Base-by-base conservation (phyloP, 805 yeast genomes). In the Nakazawaea pomicola region DNA sequence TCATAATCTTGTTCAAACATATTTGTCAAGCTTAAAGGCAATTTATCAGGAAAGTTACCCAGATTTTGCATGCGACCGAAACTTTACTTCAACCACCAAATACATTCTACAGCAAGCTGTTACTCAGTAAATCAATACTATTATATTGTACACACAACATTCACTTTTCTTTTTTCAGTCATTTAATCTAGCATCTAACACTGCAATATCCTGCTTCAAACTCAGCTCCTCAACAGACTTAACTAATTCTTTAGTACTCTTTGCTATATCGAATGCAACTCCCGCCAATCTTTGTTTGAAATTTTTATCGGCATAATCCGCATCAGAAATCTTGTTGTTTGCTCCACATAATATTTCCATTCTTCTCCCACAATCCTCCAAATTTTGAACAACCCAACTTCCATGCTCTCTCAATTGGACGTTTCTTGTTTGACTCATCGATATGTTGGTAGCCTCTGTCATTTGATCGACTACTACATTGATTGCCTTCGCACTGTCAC, bases 181-280 rank as follows among this genome's bases (percentile, higher is more conserved):
- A 16, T 25, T 24, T 15, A 80, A 57, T 50, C 83, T 74, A 10
- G 87, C 79, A 61, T 88, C 90, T 50, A 88, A 70, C 49, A 81
- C 80, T 4, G 80, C 89, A 52, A 90, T 84, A 53, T 89, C 96
- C 50, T 83, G 90, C 54, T 83, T 83, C 53, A 90, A 67, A 55
- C 90, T 83, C 18, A 95, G 95, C 57, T 90, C 97, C 58, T 91
- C 97, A 4, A 91, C 96, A 1, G 95, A 86, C 65, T 90, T 90
- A 16, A 91, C 98, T 56, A 91, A 72, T 61, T 91, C 98, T 60
- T 90, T 91, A 4, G 97, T 91, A 60, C 95, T 84, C 62, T 91
- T 89, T 18, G 97, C 97, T 64, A 91, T 86, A 59, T 91, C 98
- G 65, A 89, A 91, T 21, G 96, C 91, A 50, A 90, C 83, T 2